A percentile compares a stretch with the other conserved stretches of the same genome.
phyloP scores from a whole-genome alignment of 306 rosid species.

The Pterocarpus santalinus region DNA sequence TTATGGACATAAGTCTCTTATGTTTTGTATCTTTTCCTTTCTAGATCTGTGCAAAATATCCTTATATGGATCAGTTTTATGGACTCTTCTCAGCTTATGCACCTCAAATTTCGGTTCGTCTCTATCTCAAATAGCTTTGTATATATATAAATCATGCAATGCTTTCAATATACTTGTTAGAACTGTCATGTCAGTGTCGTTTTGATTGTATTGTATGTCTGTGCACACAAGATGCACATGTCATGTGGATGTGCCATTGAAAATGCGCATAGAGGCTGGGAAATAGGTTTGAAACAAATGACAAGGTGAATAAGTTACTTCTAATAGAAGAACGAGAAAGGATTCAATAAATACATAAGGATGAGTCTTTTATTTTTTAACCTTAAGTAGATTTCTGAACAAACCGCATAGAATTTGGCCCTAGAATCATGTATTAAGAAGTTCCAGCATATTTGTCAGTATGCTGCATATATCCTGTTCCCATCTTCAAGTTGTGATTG shows the following conservation, averaged over 20 bases:
- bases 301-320: background rate
- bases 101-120: slow-evolving; percentile 77
- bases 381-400: background rate
- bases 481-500: background rate
- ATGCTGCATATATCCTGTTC: background rate
- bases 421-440: background rate
- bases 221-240: background rate
- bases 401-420: background rate
- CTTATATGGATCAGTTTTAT: slow-evolving; percentile 68
- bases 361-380: background rate
- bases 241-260: too few species aligned
- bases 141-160: background rate
- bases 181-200: background rate
- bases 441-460: background rate
- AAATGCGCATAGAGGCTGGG: background rate
- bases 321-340: background rate
- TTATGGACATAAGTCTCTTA: slow-evolving; percentile 31
- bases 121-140: slow-evolving; percentile 43
- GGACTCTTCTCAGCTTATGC: slow-evolving; percentile 74
- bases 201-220: background rate
- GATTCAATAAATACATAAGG: background rate
- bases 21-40: slow-evolving; percentile 2
- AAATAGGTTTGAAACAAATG: slow-evolving; percentile 5
- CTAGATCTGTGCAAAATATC: slow-evolving; percentile 74
- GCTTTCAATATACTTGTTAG: slow-evolving; percentile 12